A percentile compares a stretch with the other conserved stretches of the same genome.
Evolutionary conservation across 2,329 filamentous ascomycete species (phyloP).

Genomic region (Colletotrichum liriopes): DNA sequence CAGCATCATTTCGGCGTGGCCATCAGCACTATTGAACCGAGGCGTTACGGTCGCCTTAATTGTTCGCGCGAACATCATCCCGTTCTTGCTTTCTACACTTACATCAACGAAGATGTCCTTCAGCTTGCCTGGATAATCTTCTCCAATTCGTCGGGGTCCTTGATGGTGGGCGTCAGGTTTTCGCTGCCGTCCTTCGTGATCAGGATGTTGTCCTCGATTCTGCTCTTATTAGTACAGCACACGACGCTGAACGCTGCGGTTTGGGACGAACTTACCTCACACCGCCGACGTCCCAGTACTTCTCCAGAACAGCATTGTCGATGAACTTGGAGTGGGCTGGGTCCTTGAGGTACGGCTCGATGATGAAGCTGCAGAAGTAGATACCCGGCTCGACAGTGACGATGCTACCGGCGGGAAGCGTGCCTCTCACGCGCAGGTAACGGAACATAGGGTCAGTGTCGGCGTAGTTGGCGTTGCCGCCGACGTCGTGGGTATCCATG

Average conservation of each 20-base stretch:
- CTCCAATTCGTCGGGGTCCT: constrained; percentile 76
- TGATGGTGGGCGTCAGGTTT: constrained; percentile 81
- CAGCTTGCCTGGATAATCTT: constrained; percentile 54
- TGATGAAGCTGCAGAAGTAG: constrained; percentile 93
- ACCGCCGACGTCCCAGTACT: constrained; percentile 87
- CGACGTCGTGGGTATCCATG: constrained; percentile 92
- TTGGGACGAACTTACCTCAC: constrained; percentile 67
- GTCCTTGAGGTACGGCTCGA: constrained; percentile 83
- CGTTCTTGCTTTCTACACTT: background rate
- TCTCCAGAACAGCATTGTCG: constrained; percentile 78
- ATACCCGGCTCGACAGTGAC: constrained; percentile 96
- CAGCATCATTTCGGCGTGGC: background rate
- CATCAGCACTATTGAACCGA: too few species aligned
- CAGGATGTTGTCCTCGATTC: constrained; percentile 80
- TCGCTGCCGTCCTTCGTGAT: constrained; percentile 79
- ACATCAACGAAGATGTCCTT: background rate
- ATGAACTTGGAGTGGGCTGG: constrained; percentile 83
- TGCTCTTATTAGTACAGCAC: constrained; percentile 47
- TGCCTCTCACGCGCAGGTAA: constrained; percentile 86
- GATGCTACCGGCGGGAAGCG: constrained; percentile 81
- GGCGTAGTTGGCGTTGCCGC: constrained; percentile 82
- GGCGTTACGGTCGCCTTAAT: background rate
- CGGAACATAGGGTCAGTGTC: constrained; percentile 89
- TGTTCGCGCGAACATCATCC: background rate
- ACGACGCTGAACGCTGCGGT: background rate